Conservation (phyloP, 2,329 filamentous ascomycete species). For the Penicillium sp. region DNA sequence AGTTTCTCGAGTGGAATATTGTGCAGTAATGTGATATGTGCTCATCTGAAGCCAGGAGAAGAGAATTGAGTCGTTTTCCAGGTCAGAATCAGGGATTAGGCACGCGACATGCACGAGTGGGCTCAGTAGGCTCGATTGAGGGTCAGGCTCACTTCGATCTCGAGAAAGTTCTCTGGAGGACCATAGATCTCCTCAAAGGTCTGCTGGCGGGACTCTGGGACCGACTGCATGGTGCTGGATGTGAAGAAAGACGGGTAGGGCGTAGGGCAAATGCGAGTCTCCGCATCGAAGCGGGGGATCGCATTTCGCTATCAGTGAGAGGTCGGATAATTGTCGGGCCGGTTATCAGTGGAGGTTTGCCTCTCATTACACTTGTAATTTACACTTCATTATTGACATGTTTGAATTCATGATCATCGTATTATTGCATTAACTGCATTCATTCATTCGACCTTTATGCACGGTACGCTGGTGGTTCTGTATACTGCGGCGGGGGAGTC, state of each 20-base stretch:
- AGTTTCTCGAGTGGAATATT: too few species aligned
- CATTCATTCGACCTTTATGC: too few species aligned
- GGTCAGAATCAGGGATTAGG: not conserved
- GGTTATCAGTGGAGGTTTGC: constrained; percentile 4
- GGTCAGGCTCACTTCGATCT: constrained; percentile 70
- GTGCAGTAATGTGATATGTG: too few species aligned
- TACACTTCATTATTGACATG: too few species aligned
- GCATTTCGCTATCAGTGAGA: constrained; percentile 8
- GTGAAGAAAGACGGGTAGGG: not conserved
- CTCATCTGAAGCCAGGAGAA: too few species aligned
- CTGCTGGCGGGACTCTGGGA: constrained; percentile 71
- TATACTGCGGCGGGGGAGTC: too few species aligned
- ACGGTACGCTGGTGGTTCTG: too few species aligned
- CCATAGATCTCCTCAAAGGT: constrained; percentile 99
- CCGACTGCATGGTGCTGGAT: constrained; percentile 51
- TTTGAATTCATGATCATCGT: too few species aligned
- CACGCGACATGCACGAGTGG: constrained; percentile 1
- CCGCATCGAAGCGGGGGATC: constrained; percentile 8
- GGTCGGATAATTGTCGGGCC: constrained; percentile 9
- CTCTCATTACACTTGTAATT: too few species aligned
- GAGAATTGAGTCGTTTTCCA: not conserved
- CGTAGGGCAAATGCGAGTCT: constrained; percentile 2
- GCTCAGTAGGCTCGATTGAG: not conserved
- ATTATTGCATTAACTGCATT: too few species aligned
- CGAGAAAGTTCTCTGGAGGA: constrained; percentile 95